A percentile compares a stretch with the other conserved stretches of the same genome.
These are phyloP conservation scores for Ceratocystis papillata DNA, from an alignment of 2,329 filamentous ascomycete genomes.

Conservation along the genomic window DNA sequence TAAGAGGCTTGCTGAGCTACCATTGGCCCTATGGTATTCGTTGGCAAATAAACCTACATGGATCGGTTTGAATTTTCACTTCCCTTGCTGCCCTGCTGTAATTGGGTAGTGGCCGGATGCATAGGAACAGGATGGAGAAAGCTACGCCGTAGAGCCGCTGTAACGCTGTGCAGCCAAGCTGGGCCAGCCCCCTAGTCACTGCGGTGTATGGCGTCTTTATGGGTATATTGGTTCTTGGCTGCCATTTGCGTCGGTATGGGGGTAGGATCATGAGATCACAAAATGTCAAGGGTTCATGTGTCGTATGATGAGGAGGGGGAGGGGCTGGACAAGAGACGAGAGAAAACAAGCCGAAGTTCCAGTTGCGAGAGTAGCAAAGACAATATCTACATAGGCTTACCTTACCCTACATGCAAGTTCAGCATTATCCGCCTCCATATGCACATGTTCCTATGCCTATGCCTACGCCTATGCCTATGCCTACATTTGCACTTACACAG, in stretches of 20 bases:
- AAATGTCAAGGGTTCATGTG: background rate
- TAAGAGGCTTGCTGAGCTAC: background rate
- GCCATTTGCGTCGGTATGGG: background rate
- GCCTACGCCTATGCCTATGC: background rate
- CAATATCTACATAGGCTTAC: too few relatives aligned
- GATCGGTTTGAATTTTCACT: background rate
- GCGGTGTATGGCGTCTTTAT: background rate
- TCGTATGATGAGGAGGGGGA: constrained; percentile 3
- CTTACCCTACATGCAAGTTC: too few relatives aligned
- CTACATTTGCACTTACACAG: background rate
- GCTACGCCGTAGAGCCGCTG: background rate
- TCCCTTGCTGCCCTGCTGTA: background rate
- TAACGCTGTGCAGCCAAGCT: background rate
- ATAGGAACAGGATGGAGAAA: background rate
- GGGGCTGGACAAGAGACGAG: background rate
- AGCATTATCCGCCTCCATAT: too few relatives aligned
- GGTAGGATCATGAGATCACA: constrained; percentile 6
- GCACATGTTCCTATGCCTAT: background rate
- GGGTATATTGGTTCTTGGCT: background rate
- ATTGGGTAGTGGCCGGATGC: background rate
- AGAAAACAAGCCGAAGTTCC: background rate
- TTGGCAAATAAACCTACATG: background rate
- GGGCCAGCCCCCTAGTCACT: background rate
- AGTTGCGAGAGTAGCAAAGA: background rate
- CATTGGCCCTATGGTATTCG: background rate